Evolutionary conservation across 345 rosid species (phyloP), one percentile per base, ranked within the genome.

Genomic region (Viola odorata): DNA sequence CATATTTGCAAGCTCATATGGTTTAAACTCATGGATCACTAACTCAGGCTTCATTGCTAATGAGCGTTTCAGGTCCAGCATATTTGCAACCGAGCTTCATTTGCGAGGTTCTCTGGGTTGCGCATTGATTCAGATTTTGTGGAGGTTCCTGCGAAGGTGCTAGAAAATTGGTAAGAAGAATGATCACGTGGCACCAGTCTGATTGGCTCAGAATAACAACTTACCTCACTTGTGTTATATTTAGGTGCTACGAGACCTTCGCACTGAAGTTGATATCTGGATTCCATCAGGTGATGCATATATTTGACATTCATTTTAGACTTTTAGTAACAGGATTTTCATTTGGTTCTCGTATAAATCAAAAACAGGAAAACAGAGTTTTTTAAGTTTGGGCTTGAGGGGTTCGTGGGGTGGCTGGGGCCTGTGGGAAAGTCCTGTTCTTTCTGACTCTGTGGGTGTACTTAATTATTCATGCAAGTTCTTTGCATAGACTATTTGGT

Each of bases 231-330:
- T 61, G 37, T 73, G 68, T 47, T 61, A 62, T 68, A 17, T 57
- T 51, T 75, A 92, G 98, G 98, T 92, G 96, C 62, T 89, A 85
- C 44, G 96, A 89, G 77, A 87, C 81, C 89, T 82, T 83, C 69
- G 76, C 90, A 5, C 72, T 92, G 78, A 89, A 83, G 88, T 69
- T 92, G 81, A 84, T 92, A 73, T 92, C 98, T 60, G 98, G 96
- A 65, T 89, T 85, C 74, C 84, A 87, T 78, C 87, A 87, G 96
- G 98, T 89, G 78, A 82, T 61, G 16, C 68, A 69, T 68, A 7
- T 37, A 57, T 50, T 44, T 38, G 12, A 65, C 56, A 47, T 45
- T 38, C 6, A 60, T n/a, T 56, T 23, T 63, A 5, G 8, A n/a
- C 37, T 48, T 15, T 12, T 39, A 40, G 15, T 17, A 53, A 4